Conservation (phyloP, 2,329 filamentous ascomycete species). For the Neurospora sp. region DNA sequence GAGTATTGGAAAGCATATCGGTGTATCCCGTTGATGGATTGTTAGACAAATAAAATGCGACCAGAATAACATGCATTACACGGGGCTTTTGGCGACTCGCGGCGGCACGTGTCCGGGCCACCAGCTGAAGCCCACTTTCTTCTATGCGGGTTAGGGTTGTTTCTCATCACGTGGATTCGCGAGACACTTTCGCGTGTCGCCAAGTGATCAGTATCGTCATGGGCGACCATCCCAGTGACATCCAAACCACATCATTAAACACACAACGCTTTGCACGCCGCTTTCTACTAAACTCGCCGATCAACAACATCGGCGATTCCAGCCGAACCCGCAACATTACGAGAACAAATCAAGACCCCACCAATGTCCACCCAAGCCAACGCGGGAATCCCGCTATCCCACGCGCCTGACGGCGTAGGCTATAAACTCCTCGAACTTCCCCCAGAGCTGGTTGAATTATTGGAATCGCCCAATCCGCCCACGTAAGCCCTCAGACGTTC, state of each 20-base stretch:
- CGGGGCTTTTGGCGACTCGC: no score
- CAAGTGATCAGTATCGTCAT: not conserved
- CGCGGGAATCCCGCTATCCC: slow-evolving; percentile 39
- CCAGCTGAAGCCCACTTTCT: no score
- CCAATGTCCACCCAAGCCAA: slow-evolving; percentile 35
- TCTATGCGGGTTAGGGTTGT: no score
- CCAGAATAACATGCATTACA: no score
- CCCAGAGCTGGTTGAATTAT: slow-evolving; percentile 43
- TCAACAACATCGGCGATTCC: no score
- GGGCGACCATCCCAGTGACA: not conserved
- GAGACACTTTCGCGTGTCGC: not conserved
- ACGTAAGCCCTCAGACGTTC: slow-evolving; percentile 26
- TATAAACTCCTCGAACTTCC: slow-evolving; percentile 57
- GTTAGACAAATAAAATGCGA: no score
- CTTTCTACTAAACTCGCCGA: no score
- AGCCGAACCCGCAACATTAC: no score
- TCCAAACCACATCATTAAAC: not conserved
- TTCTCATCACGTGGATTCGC: not conserved
- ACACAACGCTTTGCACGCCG: not conserved
- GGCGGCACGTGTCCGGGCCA: no score
- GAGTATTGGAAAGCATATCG: no score
- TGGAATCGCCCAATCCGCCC: slow-evolving; percentile 44
- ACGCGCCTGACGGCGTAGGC: slow-evolving; percentile 36
- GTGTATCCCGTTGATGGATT: no score
- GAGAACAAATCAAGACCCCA: not conserved